Evolutionary conservation across 1,284 basidiomycete genomes (phyloP), one percentile per base, ranked within the genome.

Genomic region (Stereum hirsutum): DNA sequence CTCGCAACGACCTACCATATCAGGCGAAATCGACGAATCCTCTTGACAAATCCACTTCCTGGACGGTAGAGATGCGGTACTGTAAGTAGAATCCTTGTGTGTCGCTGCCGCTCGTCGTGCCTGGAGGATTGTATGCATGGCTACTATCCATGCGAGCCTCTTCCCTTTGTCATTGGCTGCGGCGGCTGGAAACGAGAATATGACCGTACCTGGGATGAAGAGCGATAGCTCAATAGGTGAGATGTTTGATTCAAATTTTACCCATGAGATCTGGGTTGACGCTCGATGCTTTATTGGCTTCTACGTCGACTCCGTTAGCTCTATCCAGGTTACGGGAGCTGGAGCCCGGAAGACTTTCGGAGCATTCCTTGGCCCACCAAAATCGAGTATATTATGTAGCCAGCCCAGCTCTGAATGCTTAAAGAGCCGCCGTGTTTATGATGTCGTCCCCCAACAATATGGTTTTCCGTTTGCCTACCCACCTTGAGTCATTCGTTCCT

Each of bases 401-500:
- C 38, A 6, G 7, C 26, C 17, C 12, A 8, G 24, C 15, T 19
- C 26, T 33, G 20, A 31, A 15, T 23, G 28, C 12, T 49, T 46
- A 50, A 49, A 44, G 48, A 46, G 44, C 28, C 12, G 8, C 25
- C 14, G 40, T 32, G 42, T 26, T 46, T 28, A 24, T 30, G n/a
- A 31, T 27, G 28, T 25, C n/a, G 23, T 32, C 21, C 31, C 19
- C 25, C 44, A 46, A 31, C 11, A 54, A 55, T 54, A 75, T 76
- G 74, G 71, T 74, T 57, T 78, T 73, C 63, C 75, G 74, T 55
- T 61, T 78, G 52, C 75, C 77, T 54, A 74, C 75, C 43, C 70
- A 75, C 54, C 67, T 78, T 49, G 74, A 76, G 54, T 64, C 68
- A 46, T 65, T 77, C 54, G 64, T 78, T 53, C 74, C 76, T 44